Evolutionary conservation across 257 asterid genomes (phyloP).

Genomic region (Haberlea rhodopensis): DNA sequence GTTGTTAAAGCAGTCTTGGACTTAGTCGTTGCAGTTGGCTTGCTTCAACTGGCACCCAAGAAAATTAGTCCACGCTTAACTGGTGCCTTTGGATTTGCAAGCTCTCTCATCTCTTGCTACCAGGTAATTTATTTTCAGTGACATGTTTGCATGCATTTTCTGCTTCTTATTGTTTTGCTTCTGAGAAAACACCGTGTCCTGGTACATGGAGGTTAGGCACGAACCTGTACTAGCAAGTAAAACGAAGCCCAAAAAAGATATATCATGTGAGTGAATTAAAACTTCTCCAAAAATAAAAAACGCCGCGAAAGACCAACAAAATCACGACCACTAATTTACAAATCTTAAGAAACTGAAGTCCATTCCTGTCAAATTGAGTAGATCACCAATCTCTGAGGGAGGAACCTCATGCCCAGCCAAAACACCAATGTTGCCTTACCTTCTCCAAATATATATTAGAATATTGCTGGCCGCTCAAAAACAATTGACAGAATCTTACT

Average conservation of each 20-base stretch:
- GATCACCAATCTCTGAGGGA: not conserved
- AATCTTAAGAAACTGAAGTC: not conserved
- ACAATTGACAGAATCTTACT: not conserved
- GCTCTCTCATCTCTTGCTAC: constrained; percentile 95
- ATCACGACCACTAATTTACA: not conserved
- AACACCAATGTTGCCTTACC: not conserved
- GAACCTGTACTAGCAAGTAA: not conserved
- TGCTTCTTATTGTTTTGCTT: not conserved
- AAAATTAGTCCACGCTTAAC: constrained; percentile 94
- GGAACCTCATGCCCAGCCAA: not conserved
- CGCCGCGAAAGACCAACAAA: not conserved
- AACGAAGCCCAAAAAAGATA: not conserved
- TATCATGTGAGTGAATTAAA: too few species aligned
- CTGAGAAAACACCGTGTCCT: not conserved
- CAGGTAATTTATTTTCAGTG: constrained; percentile 50
- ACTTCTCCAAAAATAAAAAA: not conserved
- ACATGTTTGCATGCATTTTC: not conserved
- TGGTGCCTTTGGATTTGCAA: constrained; percentile 80
- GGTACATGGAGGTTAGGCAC: not conserved
- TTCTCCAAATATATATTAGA: too few species aligned
- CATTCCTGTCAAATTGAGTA: not conserved
- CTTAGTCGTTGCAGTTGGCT: constrained; percentile 83
- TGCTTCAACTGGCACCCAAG: constrained; percentile 93
- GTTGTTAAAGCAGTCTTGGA: constrained; percentile 73
- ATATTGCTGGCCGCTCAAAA: too few species aligned